Evolutionary conservation across 148 eudicot genomes (phyloP).

Genomic region (Rhododendron mucronatum): DNA sequence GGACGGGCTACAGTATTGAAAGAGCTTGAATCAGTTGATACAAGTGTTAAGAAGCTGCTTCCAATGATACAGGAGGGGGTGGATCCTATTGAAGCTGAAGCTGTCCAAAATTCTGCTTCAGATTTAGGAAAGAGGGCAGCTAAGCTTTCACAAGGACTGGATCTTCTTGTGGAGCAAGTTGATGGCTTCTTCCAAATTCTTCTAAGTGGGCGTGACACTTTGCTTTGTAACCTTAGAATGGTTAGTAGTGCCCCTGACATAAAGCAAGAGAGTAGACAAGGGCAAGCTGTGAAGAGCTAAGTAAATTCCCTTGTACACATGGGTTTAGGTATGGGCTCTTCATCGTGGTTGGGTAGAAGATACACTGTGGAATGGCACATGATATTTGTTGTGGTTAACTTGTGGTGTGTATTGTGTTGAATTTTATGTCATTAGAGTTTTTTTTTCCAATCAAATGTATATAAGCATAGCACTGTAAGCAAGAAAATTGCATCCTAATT

Average conservation of each 20-base stretch:
- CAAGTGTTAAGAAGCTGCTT: constrained; percentile 24
- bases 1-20: constrained; percentile 39
- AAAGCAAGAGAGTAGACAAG: constrained; percentile 26
- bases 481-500: background rate
- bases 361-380: background rate
- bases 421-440: background rate
- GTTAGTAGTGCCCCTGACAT: constrained; percentile 31
- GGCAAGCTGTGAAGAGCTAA: constrained; percentile 37
- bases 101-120: constrained; percentile 19
- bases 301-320: constrained; percentile 1
- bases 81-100: constrained; percentile 29
- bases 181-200: constrained; percentile 71
- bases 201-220: constrained; percentile 69
- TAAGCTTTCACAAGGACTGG: constrained; percentile 56
- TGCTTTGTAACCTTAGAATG: constrained; percentile 68
- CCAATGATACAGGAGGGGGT: constrained; percentile 22
- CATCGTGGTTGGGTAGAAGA: constrained; percentile 3
- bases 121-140: constrained; percentile 37
- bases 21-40: constrained; percentile 62
- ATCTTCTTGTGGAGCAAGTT: constrained; percentile 60
- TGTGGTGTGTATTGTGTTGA: constrained; percentile 4
- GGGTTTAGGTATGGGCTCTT: constrained; percentile 28
- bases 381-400: background rate
- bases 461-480: background rate
- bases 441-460: background rate